Evolutionary conservation across 805 yeast species (phyloP), one percentile per base, ranked within the genome.

Genomic region (Wickerhamomyces bovis): DNA sequence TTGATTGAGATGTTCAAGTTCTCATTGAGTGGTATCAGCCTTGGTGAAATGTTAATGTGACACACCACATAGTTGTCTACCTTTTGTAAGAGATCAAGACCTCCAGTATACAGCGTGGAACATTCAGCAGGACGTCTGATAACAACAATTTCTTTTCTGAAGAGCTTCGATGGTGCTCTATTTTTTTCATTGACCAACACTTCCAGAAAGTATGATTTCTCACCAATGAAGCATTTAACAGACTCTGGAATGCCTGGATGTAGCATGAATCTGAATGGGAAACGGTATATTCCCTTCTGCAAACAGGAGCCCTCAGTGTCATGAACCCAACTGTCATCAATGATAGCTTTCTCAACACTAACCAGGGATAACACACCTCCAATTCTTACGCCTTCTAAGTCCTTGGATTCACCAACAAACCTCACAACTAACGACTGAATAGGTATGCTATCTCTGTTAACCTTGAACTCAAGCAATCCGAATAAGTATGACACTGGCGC

Each of bases 221-320:
- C 41, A n/a, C 55, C 56, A 13, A 54, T 43, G 13, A 13, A 10
- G 0, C 53, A 41, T 0, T 33, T 13, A 3, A 55, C 33, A 2
- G 53, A 31, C 41, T 58, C 63, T 11, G 63, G 55, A 9, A 51
- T 42, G 15, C 15, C 44, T 13, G 54, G 48, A 38, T 53, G 57
- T 38, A 58, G 42, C 15, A 45, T 33, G 36, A 58, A 58, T 38
- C 53, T 57, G 47, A 58, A 58, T 1, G 63, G 63, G 23, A 57
- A 47, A 1, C 39, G 44, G 41, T 58, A 53, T 3, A 43, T 43
- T 3, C 63, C 63, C 38, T 31, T 54, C 18, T 50, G 33, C 15
- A 52, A 41, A 23, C 30, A 26, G 2, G 16, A 12, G 2, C 43
- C 22, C 0, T 35, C 41, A 4, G 48, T 39, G 7, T 49, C 19